Conservation (phyloP, 2,329 filamentous ascomycete genomes). For the Beauveria sp. region DNA sequence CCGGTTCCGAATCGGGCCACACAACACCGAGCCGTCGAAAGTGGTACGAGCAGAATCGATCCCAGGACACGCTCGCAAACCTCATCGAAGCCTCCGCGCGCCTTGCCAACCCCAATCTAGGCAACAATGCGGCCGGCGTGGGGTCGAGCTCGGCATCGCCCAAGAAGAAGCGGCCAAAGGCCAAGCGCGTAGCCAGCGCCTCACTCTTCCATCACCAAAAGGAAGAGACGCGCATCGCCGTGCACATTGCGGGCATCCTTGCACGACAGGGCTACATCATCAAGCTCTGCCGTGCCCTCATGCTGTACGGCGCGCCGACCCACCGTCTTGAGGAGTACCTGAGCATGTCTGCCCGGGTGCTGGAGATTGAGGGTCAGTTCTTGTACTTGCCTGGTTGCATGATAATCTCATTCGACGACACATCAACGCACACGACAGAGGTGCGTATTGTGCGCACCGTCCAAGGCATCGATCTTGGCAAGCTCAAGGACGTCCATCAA, state of each 20-base stretch:
- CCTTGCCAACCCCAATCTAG: constrained; percentile 29
- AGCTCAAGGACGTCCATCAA: constrained; percentile 52
- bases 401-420: constrained; percentile 82
- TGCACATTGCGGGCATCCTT: constrained; percentile 58
- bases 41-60: constrained; percentile 42
- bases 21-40: constrained; percentile 36
- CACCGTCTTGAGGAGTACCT: constrained; percentile 87
- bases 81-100: constrained; percentile 38
- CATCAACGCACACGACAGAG: constrained; percentile 55
- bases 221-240: constrained; percentile 38
- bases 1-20: constrained; percentile 25
- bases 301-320: constrained; percentile 83
- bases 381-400: constrained; percentile 86
- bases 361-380: constrained; percentile 83
- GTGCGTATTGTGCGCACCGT: constrained; percentile 54
- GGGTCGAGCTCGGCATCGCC: constrained; percentile 4
- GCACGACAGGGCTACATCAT: constrained; percentile 75
- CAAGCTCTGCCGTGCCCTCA: constrained; percentile 74
- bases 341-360: constrained; percentile 71
- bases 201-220: constrained; percentile 33
- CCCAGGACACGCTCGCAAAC: constrained; percentile 38
- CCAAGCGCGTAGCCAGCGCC: constrained; percentile 22
- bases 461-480: constrained; percentile 54
- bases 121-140: constrained; percentile 12
- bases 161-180: constrained; percentile 26